Evolutionary conservation across 345 rosid genomes (phyloP).

Genomic region (Capsella bursapastoris): DNA sequence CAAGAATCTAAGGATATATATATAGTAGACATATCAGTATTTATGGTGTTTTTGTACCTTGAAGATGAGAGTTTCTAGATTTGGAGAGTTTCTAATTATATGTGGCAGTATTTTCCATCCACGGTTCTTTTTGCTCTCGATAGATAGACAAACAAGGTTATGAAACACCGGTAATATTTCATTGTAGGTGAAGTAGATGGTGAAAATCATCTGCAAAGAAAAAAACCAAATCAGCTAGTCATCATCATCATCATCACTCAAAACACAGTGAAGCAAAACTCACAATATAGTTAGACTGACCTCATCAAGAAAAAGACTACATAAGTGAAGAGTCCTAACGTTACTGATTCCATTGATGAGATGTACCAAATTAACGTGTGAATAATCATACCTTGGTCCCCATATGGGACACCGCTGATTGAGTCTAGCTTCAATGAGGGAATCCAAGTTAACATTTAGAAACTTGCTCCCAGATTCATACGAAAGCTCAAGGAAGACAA

Average conservation of each 20-base stretch:
- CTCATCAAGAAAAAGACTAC: background rate
- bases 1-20: background rate
- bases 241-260: too few species aligned
- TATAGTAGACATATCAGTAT: background rate
- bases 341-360: constrained; percentile 1
- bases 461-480: background rate
- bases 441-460: background rate
- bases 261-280: too few species aligned
- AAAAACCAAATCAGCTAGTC: too few species aligned
- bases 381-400: background rate
- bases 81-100: background rate
- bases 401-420: background rate
- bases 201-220: background rate
- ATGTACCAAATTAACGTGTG: background rate
- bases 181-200: background rate
- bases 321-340: constrained; percentile 3
- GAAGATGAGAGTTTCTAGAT: background rate
- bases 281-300: background rate
- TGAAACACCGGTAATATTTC: background rate
- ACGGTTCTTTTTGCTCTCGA: background rate
- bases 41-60: background rate
- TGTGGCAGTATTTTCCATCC: background rate
- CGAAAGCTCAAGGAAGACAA: background rate
- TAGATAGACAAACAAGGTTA: background rate
- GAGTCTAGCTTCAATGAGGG: constrained; percentile 16